Conservation (phyloP, 805 yeast species). For the Suhomyces tanzawaensis region DNA sequence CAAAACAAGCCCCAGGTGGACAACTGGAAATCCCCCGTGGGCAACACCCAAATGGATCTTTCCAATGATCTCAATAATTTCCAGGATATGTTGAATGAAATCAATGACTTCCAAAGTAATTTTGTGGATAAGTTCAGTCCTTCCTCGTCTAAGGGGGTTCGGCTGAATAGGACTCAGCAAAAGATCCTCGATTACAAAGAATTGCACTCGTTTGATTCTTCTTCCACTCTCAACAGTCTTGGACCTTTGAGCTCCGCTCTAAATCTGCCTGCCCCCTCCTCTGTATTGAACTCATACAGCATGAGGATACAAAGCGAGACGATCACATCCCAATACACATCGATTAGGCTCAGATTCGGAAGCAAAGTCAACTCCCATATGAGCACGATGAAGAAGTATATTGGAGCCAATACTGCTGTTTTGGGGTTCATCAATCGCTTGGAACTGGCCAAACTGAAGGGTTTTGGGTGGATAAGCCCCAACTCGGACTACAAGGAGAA, state of each 20-base stretch:
- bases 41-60: conserved; percentile 3
- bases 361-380: conserved; percentile 7
- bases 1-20: neutral
- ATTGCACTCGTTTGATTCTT: conserved; percentile 15
- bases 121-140: conserved; percentile 24
- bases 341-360: conserved; percentile 34
- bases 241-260: neutral
- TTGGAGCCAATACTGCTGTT: conserved; percentile 22
- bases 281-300: conserved; percentile 13
- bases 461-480: too few species aligned
- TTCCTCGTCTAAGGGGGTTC: conserved; percentile 7
- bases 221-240: neutral
- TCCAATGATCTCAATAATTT: conserved; percentile 6
- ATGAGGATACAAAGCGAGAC: conserved; percentile 38
- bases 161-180: conserved; percentile 28
- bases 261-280: conserved; percentile 2
- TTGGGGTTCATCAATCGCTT: conserved; percentile 26
- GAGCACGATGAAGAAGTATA: conserved; percentile 5
- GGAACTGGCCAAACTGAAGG: too few species aligned
- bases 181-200: conserved; percentile 35
- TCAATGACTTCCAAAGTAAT: conserved; percentile 29
- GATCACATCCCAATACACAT: conserved; percentile 34
- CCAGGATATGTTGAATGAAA: conserved; percentile 22
- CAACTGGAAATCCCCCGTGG: neutral
- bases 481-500: too few species aligned